Percentiles rank a stretch among this genome's conserved stretches.
phyloP scores from a whole-genome alignment of 2,329 filamentous ascomycete species.

The Clarireedia paspali region DNA sequence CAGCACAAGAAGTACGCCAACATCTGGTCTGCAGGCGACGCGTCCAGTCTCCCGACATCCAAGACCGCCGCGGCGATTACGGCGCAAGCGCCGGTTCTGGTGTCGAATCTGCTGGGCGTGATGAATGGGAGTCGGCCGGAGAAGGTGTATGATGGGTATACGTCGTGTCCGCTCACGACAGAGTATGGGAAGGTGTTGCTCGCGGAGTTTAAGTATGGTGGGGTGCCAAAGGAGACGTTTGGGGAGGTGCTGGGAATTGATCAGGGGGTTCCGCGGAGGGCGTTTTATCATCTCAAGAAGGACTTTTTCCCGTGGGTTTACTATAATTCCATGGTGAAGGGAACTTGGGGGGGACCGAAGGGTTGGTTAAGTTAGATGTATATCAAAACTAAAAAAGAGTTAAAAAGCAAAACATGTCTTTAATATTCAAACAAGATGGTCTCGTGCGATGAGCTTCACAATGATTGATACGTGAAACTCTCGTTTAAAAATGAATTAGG shows the following conservation, averaged over 20 bases:
- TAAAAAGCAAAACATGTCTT: too few relatives aligned
- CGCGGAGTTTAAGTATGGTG: constrained; percentile 59
- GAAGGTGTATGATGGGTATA: constrained; percentile 45
- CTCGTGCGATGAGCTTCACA: too few relatives aligned
- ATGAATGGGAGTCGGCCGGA: constrained; percentile 39
- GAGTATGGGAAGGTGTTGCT: constrained; percentile 56
- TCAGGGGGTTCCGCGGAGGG: constrained; percentile 45
- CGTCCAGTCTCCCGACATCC: constrained; percentile 50
- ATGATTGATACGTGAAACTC: too few relatives aligned
- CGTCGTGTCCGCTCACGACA: constrained; percentile 46
- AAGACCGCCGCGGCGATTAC: constrained; percentile 49
- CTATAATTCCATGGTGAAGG: constrained; percentile 51
- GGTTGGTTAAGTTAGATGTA: constrained; percentile 35
- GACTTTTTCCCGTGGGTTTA: constrained; percentile 64
- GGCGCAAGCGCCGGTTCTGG: constrained; percentile 42
- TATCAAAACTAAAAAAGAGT: too few relatives aligned
- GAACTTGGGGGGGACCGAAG: constrained; percentile 49
- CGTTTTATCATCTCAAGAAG: constrained; percentile 58
- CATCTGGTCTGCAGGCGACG: constrained; percentile 52
- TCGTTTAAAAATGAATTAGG: too few relatives aligned
- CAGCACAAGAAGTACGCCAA: constrained; percentile 47
- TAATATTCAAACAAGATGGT: too few relatives aligned
- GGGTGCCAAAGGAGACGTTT: constrained; percentile 56
- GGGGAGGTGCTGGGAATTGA: constrained; percentile 46
- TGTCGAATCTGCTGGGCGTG: constrained; percentile 38